phyloP scores from a whole-genome alignment of 2,329 filamentous ascomycete species.

The Emergomyces pasteurianus region DNA sequence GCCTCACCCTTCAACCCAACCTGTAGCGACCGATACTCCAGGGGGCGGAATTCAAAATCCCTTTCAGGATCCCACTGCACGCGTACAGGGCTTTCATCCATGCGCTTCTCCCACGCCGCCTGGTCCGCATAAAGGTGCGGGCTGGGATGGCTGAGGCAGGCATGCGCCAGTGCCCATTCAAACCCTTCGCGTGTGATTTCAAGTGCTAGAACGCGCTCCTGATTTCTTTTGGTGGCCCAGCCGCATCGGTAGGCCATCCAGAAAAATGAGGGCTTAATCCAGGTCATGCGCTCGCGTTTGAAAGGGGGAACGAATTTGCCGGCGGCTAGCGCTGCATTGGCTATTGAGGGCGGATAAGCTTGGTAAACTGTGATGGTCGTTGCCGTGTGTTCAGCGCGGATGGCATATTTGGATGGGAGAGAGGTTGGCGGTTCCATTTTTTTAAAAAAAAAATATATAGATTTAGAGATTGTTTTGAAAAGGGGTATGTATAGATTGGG shows the following conservation, averaged over 20 bases:
- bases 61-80: conserved; percentile 56
- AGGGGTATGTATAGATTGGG: not conserved
- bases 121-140: conserved; percentile 9
- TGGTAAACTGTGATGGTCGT: conserved; percentile 50
- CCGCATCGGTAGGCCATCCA: conserved; percentile 55
- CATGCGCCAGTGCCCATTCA: conserved; percentile 31
- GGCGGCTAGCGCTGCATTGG: conserved; percentile 37
- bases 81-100: conserved; percentile 29
- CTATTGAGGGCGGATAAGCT: conserved; percentile 45
- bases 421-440: not conserved
- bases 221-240: conserved; percentile 45
- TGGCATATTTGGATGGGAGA: conserved; percentile 31
- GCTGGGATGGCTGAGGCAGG: conserved; percentile 17
- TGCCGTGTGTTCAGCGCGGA: conserved; percentile 41
- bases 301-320: conserved; percentile 45
- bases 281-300: conserved; percentile 47
- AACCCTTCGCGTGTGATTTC: conserved; percentile 43
- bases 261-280: conserved; percentile 52
- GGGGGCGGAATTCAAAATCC: conserved; percentile 31
- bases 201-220: conserved; percentile 47
- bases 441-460: no score
- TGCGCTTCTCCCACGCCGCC: conserved; percentile 14
- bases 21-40: conserved; percentile 47
- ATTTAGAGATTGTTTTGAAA: not conserved
- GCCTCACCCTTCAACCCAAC: conserved; percentile 44